Base-by-base conservation (phyloP, 371 early-diverging fungal genomes). In the Rhizomucor miehei region DNA sequence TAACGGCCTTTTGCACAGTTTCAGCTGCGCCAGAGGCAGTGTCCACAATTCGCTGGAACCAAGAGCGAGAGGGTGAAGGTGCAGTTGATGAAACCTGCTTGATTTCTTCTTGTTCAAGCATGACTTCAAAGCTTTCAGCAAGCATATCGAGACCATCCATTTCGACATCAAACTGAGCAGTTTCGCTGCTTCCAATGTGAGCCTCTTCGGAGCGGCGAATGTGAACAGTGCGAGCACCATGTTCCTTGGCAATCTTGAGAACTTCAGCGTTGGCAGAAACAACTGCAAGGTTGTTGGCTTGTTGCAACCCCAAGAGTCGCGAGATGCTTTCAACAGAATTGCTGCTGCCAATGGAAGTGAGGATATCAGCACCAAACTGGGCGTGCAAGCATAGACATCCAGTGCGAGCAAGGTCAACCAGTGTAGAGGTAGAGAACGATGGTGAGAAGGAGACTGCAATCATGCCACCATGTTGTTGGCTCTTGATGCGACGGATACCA, bases 371-470 rank as follows among this genome's bases (percentile, higher is more conserved):
- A 29, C 66, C 59, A 44, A 75, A 63, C 48, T 75, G 75, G 44
- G 71, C 67, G 35, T 75, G 68, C 75, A 71, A 75, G 66, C 69
- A 71, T 40, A 75, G 65, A 44, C 69, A 67, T 21, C 62, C 62
- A 44, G 57, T 59, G 20, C 69, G 71, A 35, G 75, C 75, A 25
- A 65, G 59, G 29, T 66, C 63, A 48, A 75, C 59, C 69, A 75
- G 65, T 10, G 69, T 65, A 39, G 71, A 62, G 21, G 69, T 71
- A 16, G 63, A 63, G 47, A 75, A 63, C 2, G 49, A 54, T 41
- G 56, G 57, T 39, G 75, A 75, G 44, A 75, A 63, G 38, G 75
- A 54, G 37, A 75, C 63, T 8, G 66, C 48, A 19, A 58, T 57
- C n/a, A 68, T 59, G n/a, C 55, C 57, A n/a, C 58, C 60, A 9